Evolutionary conservation across 495 filamentous ascomycete species (phyloP), one percentile per base, ranked within the genome.

Genomic region (Aspergillus carlsbadensis): DNA sequence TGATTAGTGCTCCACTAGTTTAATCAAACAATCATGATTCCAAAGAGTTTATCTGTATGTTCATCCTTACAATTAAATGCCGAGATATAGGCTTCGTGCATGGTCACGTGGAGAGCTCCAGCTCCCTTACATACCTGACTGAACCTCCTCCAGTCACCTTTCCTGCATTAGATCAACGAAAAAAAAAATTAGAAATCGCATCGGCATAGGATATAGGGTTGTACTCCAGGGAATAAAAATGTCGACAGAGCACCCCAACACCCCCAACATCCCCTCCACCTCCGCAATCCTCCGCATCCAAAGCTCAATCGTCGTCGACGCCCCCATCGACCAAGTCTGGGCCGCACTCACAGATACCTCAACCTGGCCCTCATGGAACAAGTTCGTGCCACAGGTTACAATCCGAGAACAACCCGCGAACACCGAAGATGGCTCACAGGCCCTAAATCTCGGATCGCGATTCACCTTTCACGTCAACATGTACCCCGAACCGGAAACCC

Each of bases 391-490:
- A 1, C 61, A 60, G 37, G 70, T 74, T 7, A 76, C 74, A 1
- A 72, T 79, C 36, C 65, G 66, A 62, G 65, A 66, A 21, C 76
- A 76, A 39, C 67, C 70, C 8, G 45, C 40, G 13, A 13, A 20
- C 13, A 7, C 22, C 14, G 11, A 39, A 18, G 41, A 44, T 20
- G 33, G n/a, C 20, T 72, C 68, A 0, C 64, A 70, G 10, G 46
- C 66, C n/a, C 61, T 78, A 0, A 70, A 71, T 53, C 46, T 44
- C 0, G 73, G 67, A 14, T 77, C 75, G 2, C 58, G 49, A 45
- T 57, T 78, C 40, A 79, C 68, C 21, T 72, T 78, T 52, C 71
- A 76, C 42, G 75, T 76, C 22, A 65, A 71, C 51, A 77, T 79
- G 75, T 50, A 50, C 20, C 47, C 47, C 1, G 47, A 50, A 6